phyloP scores from a whole-genome alignment of 2,329 filamentous ascomycete species.

The Aspergillaceae sp. region DNA sequence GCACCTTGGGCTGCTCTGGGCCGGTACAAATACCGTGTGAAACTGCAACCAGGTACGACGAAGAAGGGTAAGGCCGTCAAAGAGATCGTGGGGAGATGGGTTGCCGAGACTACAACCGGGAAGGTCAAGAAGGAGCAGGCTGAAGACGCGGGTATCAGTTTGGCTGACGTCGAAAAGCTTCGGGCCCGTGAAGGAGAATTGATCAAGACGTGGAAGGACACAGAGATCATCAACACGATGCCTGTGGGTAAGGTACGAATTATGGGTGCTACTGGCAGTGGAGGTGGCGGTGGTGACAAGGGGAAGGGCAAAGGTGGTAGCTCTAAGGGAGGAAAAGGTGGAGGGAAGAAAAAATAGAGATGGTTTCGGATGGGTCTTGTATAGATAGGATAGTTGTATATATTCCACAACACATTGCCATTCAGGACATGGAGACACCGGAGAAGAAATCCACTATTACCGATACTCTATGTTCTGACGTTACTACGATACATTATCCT shows the following conservation, averaged over 20 bases:
- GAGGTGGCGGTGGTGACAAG: conserved; percentile 24
- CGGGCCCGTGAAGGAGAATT: conserved; percentile 83
- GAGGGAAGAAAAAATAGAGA: conserved; percentile 34
- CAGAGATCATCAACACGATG: conserved; percentile 71
- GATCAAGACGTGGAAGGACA: conserved; percentile 68
- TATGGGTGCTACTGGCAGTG: conserved; percentile 58
- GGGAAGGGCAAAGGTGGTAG: conserved; percentile 17
- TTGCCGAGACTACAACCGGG: conserved; percentile 47
- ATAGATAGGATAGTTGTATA: no score
- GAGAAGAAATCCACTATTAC: no score
- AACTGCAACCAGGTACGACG: conserved; percentile 77
- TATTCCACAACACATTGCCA: no score
- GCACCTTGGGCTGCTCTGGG: conserved; percentile 55
- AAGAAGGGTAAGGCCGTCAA: conserved; percentile 95
- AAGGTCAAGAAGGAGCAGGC: conserved; percentile 45
- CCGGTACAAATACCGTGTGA: conserved; percentile 85
- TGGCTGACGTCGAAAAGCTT: conserved; percentile 61
- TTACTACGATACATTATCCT: no score
- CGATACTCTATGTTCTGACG: no score
- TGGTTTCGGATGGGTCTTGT: background rate
- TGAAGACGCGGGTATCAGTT: conserved; percentile 46
- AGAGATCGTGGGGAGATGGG: conserved; percentile 80
- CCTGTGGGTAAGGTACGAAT: conserved; percentile 73
- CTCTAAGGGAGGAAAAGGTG: conserved; percentile 21
- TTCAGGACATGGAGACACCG: no score